Evolutionary conservation across 345 rosid species (phyloP), one percentile per base, ranked within the genome.

Genomic region (Salix caprea): DNA sequence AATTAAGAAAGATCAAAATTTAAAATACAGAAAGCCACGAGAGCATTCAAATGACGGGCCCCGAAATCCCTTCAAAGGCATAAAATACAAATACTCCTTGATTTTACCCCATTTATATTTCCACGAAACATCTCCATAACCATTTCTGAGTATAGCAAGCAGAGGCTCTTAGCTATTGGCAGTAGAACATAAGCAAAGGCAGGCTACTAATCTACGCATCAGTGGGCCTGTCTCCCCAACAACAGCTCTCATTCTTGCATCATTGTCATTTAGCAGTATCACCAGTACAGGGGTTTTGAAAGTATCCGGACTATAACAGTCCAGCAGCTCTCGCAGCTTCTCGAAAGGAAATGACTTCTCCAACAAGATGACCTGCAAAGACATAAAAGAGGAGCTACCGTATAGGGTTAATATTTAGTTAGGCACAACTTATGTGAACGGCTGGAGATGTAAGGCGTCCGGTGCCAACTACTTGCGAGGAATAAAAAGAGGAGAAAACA

Each of bases 191-290:
- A 40, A 46, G 58, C 73, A 42, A 68, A 76, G 74, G 23, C 21
- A 4, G 66, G 52, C 6, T 28, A 56, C 39, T 32, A 44, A 56
- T 28, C 34, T 32, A 40, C 12, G 14, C 26, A 76, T 69, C 42
- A 26, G 46, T 30, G 46, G 37, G 5, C 14, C 23, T 69, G 82
- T 69, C 81, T 54, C 81, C 81, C 67, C 73, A 81, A 71, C 83
- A 74, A 74, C 79, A 61, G 82, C 40, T 48, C 10, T 68, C 37
- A 23, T n/a, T 10, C 48, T 65, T 58, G n/a, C 56, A 56, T 19
- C 74, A 80, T n/a, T 68, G 76, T 69, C 21, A 64, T 58, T 24
- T 6, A 60, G 21, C 76, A 21, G 62, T 72, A 30, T 62, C 72
- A 71, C 54, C 52, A 48, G 32, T 58, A 60, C 64, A 48, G 23